A percentile compares a stretch with the other conserved stretches of the same genome.
Conservation (phyloP, 352 stramenopile species). For the Pilasporangium apinafurcum region DNA sequence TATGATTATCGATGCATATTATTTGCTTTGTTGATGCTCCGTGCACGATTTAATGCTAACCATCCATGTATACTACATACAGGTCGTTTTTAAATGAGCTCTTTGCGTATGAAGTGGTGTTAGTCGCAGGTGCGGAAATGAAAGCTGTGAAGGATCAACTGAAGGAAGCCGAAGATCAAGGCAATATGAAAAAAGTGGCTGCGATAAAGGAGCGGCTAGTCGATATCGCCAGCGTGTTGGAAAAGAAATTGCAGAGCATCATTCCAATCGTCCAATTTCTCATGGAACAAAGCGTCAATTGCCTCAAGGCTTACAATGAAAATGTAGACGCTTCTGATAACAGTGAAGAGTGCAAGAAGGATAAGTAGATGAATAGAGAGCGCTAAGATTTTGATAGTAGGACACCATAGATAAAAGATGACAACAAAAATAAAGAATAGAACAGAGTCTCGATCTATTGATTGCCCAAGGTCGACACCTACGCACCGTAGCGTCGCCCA, state of each 20-base stretch:
- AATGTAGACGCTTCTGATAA: not conserved
- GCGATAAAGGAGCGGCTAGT: constrained; percentile 49
- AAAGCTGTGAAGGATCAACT: constrained; percentile 56
- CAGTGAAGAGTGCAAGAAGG: constrained; percentile 30
- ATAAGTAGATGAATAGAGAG: constrained; percentile 20
- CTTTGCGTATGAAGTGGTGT: constrained; percentile 58
- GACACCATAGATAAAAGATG: not conserved
- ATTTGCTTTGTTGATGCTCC: not conserved
- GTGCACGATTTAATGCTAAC: not conserved
- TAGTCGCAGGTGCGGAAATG: constrained; percentile 53
- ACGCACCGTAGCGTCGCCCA: constrained; percentile 88
- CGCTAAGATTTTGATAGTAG: not conserved
- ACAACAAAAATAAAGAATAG: constrained; percentile 1
- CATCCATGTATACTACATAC: not conserved
- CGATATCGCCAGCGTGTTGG: constrained; percentile 43
- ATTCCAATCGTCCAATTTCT: constrained; percentile 53
- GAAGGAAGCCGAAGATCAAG: constrained; percentile 25
- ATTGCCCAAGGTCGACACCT: constrained; percentile 72
- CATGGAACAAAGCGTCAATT: constrained; percentile 41
- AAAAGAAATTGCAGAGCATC: constrained; percentile 51
- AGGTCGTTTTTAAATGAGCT: constrained; percentile 59
- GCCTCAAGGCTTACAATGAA: constrained; percentile 25
- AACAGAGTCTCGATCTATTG: constrained; percentile 20
- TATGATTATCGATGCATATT: not conserved
- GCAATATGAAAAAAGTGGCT: constrained; percentile 36